Evolutionary conservation across 2,329 filamentous ascomycete species (phyloP), one percentile per base, ranked within the genome.

Genomic region (Fusarium guadeloupense): DNA sequence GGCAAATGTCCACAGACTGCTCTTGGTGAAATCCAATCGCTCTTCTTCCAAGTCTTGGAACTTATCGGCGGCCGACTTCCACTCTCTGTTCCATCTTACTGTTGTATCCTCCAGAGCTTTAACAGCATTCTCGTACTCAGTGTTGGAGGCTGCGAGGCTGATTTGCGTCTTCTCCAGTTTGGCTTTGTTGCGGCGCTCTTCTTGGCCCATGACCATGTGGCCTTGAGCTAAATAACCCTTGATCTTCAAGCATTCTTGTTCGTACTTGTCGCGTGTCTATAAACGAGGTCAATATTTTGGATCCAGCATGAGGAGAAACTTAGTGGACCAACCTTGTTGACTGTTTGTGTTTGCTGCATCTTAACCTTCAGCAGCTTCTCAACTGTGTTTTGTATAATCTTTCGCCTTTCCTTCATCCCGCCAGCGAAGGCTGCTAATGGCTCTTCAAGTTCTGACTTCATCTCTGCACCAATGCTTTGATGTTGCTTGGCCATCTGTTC

Each of bases 171-270:
- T 99, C 76, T 99, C 95, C 37, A 99, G 85, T 77, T 97, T 98
- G 19, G 94, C 93, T 79, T 99, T 99, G 77, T 99, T 99, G 79
- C 97, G 97, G 23, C 95, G 88, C 80, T 99, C 95, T 75, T 99
- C 95, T 70, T 99, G 95, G 13, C 95, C 95, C 95, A 99, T 99
- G 54, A 99, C 95, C 95, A 99, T 99, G 75, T 99, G 96, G 9
- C 95, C 95, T 77, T 99, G 95, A 5, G 96, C 95, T 5, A 99
- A 86, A 72, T 99, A 99, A 33, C 95, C 95, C 77, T 99, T 99
- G 75, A 99, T 98, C 75, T 97, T 95, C 38, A 99, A 83, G 73
- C 94, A 98, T 69, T 99, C 96, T 76, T 99, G 94, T 77, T 99
- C 95, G 74, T 96, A 99, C 43, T 90, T 89, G 77, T 99, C 95